Base-by-base conservation (phyloP, 1,284 basidiomycete genomes). In the Trichosporon sp. region DNA sequence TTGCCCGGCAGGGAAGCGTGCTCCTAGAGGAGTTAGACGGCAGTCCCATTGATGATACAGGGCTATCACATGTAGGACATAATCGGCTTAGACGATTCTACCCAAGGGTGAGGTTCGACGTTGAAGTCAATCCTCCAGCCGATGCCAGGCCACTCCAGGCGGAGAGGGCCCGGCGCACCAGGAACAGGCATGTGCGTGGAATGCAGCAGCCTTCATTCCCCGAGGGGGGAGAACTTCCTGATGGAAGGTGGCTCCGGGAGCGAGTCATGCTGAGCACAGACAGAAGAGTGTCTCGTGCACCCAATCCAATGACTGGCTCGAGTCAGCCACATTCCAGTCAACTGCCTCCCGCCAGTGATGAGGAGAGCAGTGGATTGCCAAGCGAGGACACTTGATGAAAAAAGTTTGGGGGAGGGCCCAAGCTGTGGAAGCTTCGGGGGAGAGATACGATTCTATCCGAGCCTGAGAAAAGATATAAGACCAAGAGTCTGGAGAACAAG, bases 21-120 rank as follows among this genome's bases (percentile, higher is more conserved):
- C 16, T n/a, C 9, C 58, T 59, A 16, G 23, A 10, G 8, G 58
- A 59, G 40, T 16, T 59, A 40, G 58, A 59, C 21, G 58, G 58
- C 13, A 46, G 21, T 8, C 37, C 58, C 25, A 49, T 59, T 27
- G 32, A 33, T 29, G 58, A 49, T 13, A 19, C 4, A 32, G 31
- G 21, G 3, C 27, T 49, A 19, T 36, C 44, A 3, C 4, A 9
- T 21, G 40, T 59, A 1, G 19, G 37, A 6, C 58, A 59, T 25
- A 40, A 40, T 21, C 40, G 58, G 58, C 10, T 59, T 2, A 29
- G 58, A 34, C 33, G 33, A 34, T 34, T 34, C 33, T 34, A 34
- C 33, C 33, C 33, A 14, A 34, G 33, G 33, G 33, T 34, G 33
- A 34, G 33, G 33, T 34, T 34, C 14, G 56, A 23, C 13, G 13